phyloP scores from a whole-genome alignment of 208 protist genomes.

The Porcisia deanei region DNA sequence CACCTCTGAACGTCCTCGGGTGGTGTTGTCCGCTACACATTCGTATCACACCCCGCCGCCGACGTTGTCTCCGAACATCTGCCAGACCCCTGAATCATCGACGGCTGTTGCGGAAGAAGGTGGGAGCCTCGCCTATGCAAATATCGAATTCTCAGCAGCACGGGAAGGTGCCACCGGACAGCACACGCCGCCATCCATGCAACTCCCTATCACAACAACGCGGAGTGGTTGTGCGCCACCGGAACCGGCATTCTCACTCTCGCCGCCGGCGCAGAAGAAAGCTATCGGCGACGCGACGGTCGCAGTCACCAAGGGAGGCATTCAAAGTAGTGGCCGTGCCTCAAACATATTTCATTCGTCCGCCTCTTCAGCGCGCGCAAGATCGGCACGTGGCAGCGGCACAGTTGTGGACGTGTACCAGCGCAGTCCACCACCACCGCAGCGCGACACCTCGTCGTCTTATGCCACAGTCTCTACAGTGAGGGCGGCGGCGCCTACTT shows the following conservation, averaged over 20 bases:
- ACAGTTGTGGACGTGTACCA: background rate
- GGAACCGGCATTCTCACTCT: background rate
- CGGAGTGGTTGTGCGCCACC: background rate
- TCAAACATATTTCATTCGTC: background rate
- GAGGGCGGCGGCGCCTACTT: background rate
- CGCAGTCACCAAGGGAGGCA: background rate
- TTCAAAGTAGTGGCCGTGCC: background rate
- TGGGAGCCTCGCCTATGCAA: background rate
- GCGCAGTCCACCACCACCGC: slow-evolving; percentile 1
- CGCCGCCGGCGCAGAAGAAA: background rate
- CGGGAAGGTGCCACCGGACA: background rate
- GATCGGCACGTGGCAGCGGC: background rate
- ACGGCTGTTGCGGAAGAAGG: background rate
- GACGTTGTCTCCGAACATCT: background rate
- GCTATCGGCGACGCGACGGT: no score
- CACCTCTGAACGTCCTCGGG: slow-evolving; percentile 1
- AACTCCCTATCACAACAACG: background rate
- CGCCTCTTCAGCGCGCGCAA: background rate
- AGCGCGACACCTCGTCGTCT: slow-evolving; percentile 2
- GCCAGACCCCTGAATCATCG: background rate
- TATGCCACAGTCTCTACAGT: slow-evolving; percentile 2
- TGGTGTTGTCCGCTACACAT: background rate
- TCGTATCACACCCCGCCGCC: background rate
- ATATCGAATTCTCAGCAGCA: background rate
- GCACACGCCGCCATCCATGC: background rate